Base-by-base conservation (phyloP, 176 grass and related monocot genomes). In the Aegilops bicornis region DNA sequence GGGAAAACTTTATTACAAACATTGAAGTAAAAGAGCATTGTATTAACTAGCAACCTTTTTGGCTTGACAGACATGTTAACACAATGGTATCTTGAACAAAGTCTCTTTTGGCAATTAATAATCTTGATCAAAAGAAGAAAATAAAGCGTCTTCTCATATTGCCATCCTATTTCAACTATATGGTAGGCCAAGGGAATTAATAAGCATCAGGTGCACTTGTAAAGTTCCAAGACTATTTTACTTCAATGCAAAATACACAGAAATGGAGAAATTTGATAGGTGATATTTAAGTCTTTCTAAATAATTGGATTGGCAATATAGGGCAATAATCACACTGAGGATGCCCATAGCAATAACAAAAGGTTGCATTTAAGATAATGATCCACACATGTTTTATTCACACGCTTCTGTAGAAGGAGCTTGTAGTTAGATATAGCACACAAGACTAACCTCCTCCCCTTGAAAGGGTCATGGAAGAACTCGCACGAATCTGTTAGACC, bases 401-500 rank as follows among this genome's bases (percentile, higher is more conserved):
- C 15, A 85, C 22, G 3, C 52, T 83, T 83, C 3, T 29, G 2
- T 35, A 73, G 24, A 78, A 2, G 23, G 64, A 6, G 3, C 3
- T 45, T 65, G 0, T 30, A 52, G 52, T 75, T 16, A 80, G 32
- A 79, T 67, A 75, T 0, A 32, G 25, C 1, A 50, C 76, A 75
- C 1, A 73, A 78, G 1, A 86, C 87, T 19, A 86, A 98, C 97
- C 90, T 96, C 69, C 66, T 88, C 11, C 97, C 97, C 79, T 96
- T 91, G 59, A 94, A 96, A 39, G 97, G 94, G 43, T 98, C 97
- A 83, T 98, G 97, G 72, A 94, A 98, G 80, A 98, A 96, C 27
- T 98, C 97, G 42, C 91, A 98, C 1, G 92, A 94, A 88, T 98
- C 97, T 43, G 95, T 94, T 32, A 83, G 83, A 68, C 92, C 92